These are phyloP conservation scores for Tulasnella sp. DNA, from an alignment of 768 basidiomycete species.

Conservation along the genomic window DNA sequence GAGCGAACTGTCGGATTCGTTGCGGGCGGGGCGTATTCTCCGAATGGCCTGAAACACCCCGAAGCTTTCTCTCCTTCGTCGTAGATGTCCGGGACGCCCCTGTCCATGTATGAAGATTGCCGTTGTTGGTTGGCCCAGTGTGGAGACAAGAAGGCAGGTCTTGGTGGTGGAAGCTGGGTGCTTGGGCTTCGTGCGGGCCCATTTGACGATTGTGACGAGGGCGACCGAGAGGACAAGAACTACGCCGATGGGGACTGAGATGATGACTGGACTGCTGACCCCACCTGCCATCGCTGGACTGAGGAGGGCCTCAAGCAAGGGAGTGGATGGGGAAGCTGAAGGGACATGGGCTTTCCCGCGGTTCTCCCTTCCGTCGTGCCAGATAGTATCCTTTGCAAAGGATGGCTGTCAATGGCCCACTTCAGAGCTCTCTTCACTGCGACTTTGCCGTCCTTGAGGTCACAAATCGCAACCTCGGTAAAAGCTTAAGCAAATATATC, in stretches of 20 bases:
- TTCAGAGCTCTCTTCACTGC: not conserved
- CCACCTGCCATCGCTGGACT: not conserved
- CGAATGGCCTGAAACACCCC: not conserved
- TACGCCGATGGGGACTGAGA: not conserved
- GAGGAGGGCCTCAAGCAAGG: too few species aligned
- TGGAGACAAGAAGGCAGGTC: not conserved
- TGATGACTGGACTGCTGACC: slow-evolving; percentile 7
- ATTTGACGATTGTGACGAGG: not conserved
- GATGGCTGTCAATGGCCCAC: too few species aligned
- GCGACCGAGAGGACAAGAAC: not conserved
- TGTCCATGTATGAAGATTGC: not conserved
- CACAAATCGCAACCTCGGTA: not conserved
- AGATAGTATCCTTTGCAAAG: not conserved
- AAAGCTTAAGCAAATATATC: not conserved
- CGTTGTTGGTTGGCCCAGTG: not conserved
- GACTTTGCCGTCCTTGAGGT: not conserved
- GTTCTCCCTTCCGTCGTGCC: not conserved
- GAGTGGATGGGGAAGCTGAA: too few species aligned
- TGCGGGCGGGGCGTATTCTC: not conserved
- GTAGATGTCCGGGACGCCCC: not conserved
- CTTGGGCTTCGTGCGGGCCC: not conserved
- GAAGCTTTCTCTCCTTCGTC: slow-evolving; percentile 1
- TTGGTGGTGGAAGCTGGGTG: slow-evolving; percentile 4
- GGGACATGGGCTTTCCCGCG: slow-evolving; percentile 21
- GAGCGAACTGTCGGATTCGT: not conserved